A percentile compares a stretch with the other conserved stretches of the same genome.
Conservation (phyloP, 768 basidiomycete genomes). For the Phanerodontia chrysosporium region DNA sequence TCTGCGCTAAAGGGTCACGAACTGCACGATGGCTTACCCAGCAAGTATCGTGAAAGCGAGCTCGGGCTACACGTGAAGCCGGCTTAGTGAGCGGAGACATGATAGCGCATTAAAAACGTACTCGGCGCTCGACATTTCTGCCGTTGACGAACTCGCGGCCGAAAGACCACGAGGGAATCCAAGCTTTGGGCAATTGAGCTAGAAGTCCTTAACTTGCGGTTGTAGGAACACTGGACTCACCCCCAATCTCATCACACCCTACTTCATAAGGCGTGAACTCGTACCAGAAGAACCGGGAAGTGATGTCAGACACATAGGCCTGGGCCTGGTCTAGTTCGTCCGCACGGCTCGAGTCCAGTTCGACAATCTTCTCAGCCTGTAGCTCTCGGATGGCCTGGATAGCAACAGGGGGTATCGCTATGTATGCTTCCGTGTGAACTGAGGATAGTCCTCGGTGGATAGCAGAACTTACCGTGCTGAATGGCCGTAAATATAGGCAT, state of each 20-base stretch:
- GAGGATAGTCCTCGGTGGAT: neutral
- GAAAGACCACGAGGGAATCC: constrained; percentile 24
- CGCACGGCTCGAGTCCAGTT: constrained; percentile 2
- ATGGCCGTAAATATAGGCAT: constrained; percentile 24
- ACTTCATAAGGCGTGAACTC: constrained; percentile 25
- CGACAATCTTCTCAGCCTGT: constrained; percentile 7
- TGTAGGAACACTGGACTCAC: constrained; percentile 4
- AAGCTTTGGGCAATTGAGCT: constrained; percentile 11
- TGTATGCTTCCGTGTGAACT: neutral
- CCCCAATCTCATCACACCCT: constrained; percentile 25
- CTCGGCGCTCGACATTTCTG: constrained; percentile 17
- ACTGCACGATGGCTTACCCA: constrained; percentile 14
- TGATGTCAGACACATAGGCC: constrained; percentile 4
- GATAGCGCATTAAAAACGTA: neutral
- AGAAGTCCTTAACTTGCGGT: neutral
- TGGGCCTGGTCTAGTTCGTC: constrained; percentile 8
- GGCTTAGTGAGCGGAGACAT: neutral
- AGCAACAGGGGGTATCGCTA: constrained; percentile 8
- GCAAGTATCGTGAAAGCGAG: constrained; percentile 21
- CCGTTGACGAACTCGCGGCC: constrained; percentile 21
- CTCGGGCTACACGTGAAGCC: constrained; percentile 15
- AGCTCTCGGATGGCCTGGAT: constrained; percentile 5
- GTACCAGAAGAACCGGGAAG: constrained; percentile 22
- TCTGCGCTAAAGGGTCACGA: neutral
- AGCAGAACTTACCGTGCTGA: constrained; percentile 17